Base-by-base conservation (phyloP, 176 grass and related monocot species). In the Coix lacrymajobi region DNA sequence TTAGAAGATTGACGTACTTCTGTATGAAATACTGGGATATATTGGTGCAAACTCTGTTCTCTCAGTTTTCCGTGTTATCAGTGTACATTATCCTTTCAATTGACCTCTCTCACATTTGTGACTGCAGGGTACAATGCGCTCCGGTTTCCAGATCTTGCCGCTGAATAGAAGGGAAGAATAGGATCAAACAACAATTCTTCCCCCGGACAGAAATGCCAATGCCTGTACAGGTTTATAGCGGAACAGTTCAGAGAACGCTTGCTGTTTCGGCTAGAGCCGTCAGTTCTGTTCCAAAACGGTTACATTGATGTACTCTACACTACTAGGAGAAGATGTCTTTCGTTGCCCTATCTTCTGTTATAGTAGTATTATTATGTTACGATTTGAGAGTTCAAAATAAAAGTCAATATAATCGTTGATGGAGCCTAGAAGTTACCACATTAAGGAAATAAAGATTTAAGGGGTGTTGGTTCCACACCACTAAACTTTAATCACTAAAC, bases 121-220 rank as follows among this genome's bases (percentile, higher is more conserved):
- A 62, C 39, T 38, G 16, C 79, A 87, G 79, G 79, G 51, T 64
- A 82, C 32, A 33, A 62, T 44, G 30, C 31, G 25, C 64, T 82
- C n/a, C 52, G 44, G 15, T 82, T 82, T 70, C 85, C 85, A 40
- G 85, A 87, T 82, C 62, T 87, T 63, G 64, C 75, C 13, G 71
- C 62, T 51, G 79, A 69, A 62, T 87, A 82, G 25, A 54, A 78
- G 75, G 33, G 28, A 75, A 36, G 28, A 22, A 39, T 58, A 49
- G 11, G 62, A 76, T 70, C 19, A 40, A 54, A 2, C 38, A 76
- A 38, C 71, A 38, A 48, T 49, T 51, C n/a, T 61, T 81, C 37
- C 30, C 34, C 62, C 61, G 79, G 79, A 82, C 40, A 87, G 32
- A 63, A 62, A 54, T 69, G 71, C 52, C 79, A 8, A 82, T 51